Conservation (phyloP, 208 protist genomes). For the Acanthamoeba sp. region DNA sequence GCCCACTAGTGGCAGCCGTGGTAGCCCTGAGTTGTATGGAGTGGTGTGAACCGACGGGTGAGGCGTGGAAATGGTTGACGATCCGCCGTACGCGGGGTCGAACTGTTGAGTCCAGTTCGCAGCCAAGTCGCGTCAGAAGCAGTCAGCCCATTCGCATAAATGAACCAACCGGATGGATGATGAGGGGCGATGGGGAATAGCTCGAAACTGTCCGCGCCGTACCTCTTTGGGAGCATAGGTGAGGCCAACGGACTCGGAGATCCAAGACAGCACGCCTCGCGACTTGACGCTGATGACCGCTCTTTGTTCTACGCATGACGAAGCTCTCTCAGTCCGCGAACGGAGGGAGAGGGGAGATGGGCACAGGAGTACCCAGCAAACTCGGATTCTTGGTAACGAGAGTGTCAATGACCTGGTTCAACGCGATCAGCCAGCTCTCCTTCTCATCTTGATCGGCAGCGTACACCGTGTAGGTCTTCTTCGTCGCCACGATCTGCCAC, state of each 20-base stretch:
- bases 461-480: conserved; percentile 68
- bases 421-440: not conserved
- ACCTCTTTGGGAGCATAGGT: not conserved
- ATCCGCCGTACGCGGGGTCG: not conserved
- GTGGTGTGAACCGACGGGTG: not conserved
- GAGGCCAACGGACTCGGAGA: not conserved
- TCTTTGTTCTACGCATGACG: not conserved
- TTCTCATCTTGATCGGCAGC: conserved; percentile 21
- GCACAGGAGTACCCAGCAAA: not conserved
- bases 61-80: not conserved
- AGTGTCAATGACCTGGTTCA: conserved; percentile 16
- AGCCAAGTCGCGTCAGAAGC: too few species aligned
- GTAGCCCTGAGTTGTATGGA: not conserved
- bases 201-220: not conserved
- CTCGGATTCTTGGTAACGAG: conserved; percentile 40
- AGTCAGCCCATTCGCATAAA: too few species aligned
- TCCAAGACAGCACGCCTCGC: not conserved
- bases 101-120: not conserved
- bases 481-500: conserved; percentile 39
- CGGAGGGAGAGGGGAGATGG: not conserved
- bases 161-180: too few species aligned
- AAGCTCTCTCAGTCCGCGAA: not conserved
- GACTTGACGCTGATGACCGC: not conserved
- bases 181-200: too few species aligned
- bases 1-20: not conserved